These are phyloP conservation scores for Coccomyxa sp. DNA, from an alignment of 139 green algal genomes.

Conservation along the genomic window DNA sequence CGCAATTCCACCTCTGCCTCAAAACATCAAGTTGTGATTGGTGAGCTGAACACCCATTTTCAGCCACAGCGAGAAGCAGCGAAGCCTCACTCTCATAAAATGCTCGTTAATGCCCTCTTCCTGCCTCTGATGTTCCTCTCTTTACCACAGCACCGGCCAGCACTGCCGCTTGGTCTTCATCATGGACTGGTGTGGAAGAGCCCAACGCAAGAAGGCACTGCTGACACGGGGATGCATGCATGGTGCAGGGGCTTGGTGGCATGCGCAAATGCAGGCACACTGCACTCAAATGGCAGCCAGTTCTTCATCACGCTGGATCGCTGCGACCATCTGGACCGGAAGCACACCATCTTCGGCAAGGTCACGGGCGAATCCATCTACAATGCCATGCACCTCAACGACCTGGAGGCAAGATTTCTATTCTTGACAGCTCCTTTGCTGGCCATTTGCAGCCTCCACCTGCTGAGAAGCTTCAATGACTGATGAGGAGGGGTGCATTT, in stretches of 20 bases:
- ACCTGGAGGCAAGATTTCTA: constrained; percentile 63
- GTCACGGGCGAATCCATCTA: constrained; percentile 89
- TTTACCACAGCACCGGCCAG: too few relatives aligned
- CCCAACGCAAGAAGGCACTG: background rate
- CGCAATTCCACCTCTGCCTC: background rate
- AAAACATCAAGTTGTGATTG: background rate
- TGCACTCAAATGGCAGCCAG: constrained; percentile 89
- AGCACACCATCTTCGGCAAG: constrained; percentile 93
- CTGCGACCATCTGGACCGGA: constrained; percentile 74
- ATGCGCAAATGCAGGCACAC: constrained; percentile 85
- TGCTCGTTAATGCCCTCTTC: too few relatives aligned
- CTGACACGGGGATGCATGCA: background rate
- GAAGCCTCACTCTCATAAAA: too few relatives aligned
- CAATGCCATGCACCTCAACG: constrained; percentile 81
- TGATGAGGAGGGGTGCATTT: too few relatives aligned
- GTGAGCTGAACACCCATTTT: too few relatives aligned
- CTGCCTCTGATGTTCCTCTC: too few relatives aligned
- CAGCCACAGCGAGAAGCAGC: too few relatives aligned
- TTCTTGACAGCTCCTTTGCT: background rate
- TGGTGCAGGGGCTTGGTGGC: constrained; percentile 79
- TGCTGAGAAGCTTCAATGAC: too few relatives aligned
- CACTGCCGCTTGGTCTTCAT: too few relatives aligned
- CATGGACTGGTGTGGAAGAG: too few relatives aligned
- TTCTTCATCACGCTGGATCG: constrained; percentile 73
- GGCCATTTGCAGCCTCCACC: too few relatives aligned